Percentiles rank a stretch among this genome's conserved stretches.
Evolutionary conservation across 305 asterid species (phyloP).

Genomic region (Fraxinus sp.): DNA sequence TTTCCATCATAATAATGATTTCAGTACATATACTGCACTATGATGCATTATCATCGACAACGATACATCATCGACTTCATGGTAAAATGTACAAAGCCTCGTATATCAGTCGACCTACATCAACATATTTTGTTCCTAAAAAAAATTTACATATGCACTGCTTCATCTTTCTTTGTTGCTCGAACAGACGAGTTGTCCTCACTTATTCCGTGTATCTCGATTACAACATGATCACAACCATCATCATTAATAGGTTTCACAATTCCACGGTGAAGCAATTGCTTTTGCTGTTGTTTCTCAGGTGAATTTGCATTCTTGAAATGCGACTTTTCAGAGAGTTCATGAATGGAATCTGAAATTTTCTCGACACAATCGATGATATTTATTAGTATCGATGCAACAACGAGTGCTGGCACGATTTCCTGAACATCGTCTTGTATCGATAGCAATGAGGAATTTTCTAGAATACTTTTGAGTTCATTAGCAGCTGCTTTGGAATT

Average conservation of each 20-base stretch:
- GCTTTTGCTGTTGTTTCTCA: conserved; percentile 23
- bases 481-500: conserved; percentile 37
- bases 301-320: conserved; percentile 31
- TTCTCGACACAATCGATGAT: conserved; percentile 43
- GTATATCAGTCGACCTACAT: conserved; percentile 26
- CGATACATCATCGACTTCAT: conserved; percentile 37
- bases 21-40: neutral
- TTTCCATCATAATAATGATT: neutral
- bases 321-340: conserved; percentile 48
- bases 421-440: conserved; percentile 36
- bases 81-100: conserved; percentile 19
- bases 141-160: neutral
- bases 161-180: neutral
- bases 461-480: conserved; percentile 36
- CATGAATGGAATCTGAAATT: conserved; percentile 36
- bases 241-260: conserved; percentile 44
- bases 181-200: conserved; percentile 12
- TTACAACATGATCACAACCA: conserved; percentile 24
- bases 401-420: conserved; percentile 42
- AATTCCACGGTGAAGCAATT: conserved; percentile 46
- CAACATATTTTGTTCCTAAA: neutral
- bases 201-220: conserved; percentile 20
- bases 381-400: conserved; percentile 58
- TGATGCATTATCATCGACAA: conserved; percentile 22
- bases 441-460: conserved; percentile 12